A percentile compares a stretch with the other conserved stretches of the same genome.
phyloP scores from a whole-genome alignment of 352 stramenopile species.

The Phytophthora melonis region DNA sequence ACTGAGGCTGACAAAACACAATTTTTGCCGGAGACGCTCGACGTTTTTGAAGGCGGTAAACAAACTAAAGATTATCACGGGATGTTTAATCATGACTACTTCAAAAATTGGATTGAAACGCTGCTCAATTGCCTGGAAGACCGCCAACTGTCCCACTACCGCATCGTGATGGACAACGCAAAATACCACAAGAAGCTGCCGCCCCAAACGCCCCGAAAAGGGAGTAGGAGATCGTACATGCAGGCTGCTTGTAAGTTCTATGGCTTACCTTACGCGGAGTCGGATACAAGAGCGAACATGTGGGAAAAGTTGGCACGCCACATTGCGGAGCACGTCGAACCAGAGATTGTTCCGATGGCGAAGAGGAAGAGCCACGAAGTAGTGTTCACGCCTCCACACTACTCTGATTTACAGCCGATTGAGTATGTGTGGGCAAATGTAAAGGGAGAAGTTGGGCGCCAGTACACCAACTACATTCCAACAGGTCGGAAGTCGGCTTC shows the following conservation, averaged over 20 bases:
- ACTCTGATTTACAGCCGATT: neutral
- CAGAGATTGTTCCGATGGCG: neutral
- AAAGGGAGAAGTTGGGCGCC: neutral
- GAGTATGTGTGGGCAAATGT: neutral
- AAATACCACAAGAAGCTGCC: neutral
- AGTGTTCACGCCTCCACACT: neutral
- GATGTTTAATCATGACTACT: too few relatives aligned
- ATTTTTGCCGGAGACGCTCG: neutral
- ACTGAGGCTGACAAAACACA: neutral
- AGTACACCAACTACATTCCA: neutral
- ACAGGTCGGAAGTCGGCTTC: neutral
- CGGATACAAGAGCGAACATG: neutral
- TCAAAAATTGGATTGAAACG: too few relatives aligned
- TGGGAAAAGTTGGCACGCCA: neutral
- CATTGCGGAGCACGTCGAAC: neutral
- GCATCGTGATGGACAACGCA: neutral
- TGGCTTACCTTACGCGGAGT: too few relatives aligned
- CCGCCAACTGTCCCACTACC: too few relatives aligned
- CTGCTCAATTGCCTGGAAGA: too few relatives aligned
- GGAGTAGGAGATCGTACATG: too few relatives aligned
- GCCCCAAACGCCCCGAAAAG: neutral
- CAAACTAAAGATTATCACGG: too few relatives aligned
- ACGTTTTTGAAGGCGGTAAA: too few relatives aligned
- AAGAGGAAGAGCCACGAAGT: neutral
- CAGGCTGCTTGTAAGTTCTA: too few relatives aligned